Evolutionary conservation across 306 rosid genomes (phyloP).

Genomic region (Quercus glauca): DNA sequence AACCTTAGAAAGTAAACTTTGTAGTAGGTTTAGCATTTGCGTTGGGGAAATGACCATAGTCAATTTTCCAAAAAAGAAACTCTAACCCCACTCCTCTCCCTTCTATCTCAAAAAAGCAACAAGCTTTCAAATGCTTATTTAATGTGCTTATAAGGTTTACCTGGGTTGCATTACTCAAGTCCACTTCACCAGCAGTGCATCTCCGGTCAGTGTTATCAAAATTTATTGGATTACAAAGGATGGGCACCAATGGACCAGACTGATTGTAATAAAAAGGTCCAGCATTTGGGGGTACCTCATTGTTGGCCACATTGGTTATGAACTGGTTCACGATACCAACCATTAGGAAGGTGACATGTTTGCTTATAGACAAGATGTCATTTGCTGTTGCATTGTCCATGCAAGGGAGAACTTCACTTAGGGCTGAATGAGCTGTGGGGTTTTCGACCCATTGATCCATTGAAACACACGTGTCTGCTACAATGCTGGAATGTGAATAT

Average conservation of each 20-base stretch:
- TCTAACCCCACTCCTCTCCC: too few relatives aligned
- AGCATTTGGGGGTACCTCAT: slow-evolving; percentile 26
- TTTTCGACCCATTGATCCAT: slow-evolving; percentile 54
- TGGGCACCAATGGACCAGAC: slow-evolving; percentile 46
- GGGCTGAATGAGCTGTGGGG: slow-evolving; percentile 30
- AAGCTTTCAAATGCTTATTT: too few relatives aligned
- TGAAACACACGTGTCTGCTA: slow-evolving; percentile 51
- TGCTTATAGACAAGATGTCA: slow-evolving; percentile 8
- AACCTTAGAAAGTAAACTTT: too few relatives aligned
- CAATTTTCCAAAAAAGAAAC: not conserved
- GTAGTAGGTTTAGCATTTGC: too few relatives aligned
- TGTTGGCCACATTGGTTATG: slow-evolving; percentile 41
- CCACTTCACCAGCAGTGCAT: slow-evolving; percentile 31
- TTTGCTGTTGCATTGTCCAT: slow-evolving; percentile 25
- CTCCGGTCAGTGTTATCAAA: slow-evolving; percentile 28
- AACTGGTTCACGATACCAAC: slow-evolving; percentile 41
- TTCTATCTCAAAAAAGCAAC: too few relatives aligned
- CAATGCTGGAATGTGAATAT: slow-evolving; percentile 21
- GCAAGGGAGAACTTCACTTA: slow-evolving; percentile 39
- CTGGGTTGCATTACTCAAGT: slow-evolving; percentile 26
- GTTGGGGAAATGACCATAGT: too few relatives aligned
- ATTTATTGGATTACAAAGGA: slow-evolving; percentile 43
- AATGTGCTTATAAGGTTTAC: slow-evolving; percentile 20
- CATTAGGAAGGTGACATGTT: slow-evolving; percentile 34
- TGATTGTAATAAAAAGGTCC: slow-evolving; percentile 50